Base-by-base conservation (phyloP, 1,284 basidiomycete species). In the Hortiboletus rubellus region DNA sequence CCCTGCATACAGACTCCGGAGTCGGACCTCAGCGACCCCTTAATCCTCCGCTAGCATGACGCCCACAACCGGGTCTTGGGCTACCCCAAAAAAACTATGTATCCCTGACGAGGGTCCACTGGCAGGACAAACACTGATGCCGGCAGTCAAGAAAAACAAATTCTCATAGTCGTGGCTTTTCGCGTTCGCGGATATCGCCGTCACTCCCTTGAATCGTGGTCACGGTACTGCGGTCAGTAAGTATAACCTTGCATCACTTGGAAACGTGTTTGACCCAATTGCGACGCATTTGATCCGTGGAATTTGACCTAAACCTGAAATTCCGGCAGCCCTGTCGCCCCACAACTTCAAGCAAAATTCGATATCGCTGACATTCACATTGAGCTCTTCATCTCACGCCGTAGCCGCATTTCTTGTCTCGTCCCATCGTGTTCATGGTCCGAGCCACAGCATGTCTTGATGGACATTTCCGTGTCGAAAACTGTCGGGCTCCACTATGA, bases 211-310 rank as follows among this genome's bases (percentile, higher is more conserved):
- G 22, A 22, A 22, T 22, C 22, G 22, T 22, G 22, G 22, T 22
- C 37, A 24, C 43, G 43, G 46, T 27, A 22, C 31, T 18, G 43
- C 46, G 55, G 42, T n/a, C 33, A 34, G 52, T 45, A 38, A 33
- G 27, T 33, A 42, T 49, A 46, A 51, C 50, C 46, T 43, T 46
- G 36, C 43, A 27, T 42, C 5, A 33, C 31, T 27, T 44, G 34
- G 27, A 40, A 53, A 51, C 40, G 45, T 24, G 48, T 43, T 45
- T 37, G 44, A 37, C 30, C 18, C 34, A 48, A 50, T 59, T 45
- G 31, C 37, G 18, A 37, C 47, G 18, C 41, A 33, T 54, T 47
- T 50, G 56, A 64, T 67, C 63, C 63, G 69, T 68, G 66, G 62
- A 54, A 49, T 46, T 46, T 15, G 24, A 47, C 43, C 24, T 36